phyloP scores from a whole-genome alignment of 2,329 filamentous ascomycete species.

The Diaporthe australafricana region DNA sequence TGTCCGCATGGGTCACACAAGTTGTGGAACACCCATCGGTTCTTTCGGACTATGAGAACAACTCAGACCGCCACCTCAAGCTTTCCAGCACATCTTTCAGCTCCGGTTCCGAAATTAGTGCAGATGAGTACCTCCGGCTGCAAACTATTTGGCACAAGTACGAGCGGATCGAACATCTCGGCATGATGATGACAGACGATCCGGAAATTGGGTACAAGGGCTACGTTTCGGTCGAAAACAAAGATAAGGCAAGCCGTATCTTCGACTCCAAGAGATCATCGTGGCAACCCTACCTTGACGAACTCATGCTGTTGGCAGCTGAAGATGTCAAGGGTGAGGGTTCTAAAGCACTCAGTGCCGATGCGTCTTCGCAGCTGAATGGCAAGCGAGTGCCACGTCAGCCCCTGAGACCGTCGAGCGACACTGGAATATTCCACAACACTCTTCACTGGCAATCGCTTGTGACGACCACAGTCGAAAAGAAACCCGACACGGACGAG shows the following conservation, averaged over 20 bases:
- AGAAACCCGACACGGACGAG: background rate
- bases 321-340: no score
- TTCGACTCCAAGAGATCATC: background rate
- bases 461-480: background rate
- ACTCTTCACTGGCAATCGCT: background rate
- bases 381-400: background rate
- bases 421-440: background rate
- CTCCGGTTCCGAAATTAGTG: background rate
- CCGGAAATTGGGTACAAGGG: background rate
- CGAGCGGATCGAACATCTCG: background rate
- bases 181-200: background rate
- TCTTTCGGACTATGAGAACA: background rate
- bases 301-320: no score
- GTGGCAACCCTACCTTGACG: background rate
- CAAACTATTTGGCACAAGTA: background rate
- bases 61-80: background rate
- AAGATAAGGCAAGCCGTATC: background rate
- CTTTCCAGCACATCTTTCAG: background rate
- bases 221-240: background rate
- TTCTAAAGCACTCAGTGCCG: no score
- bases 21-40: background rate
- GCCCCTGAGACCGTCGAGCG: background rate
- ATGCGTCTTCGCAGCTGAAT: no score
- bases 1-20: background rate
- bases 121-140: background rate